Conservation (phyloP, 805 yeast species). For the Candida anglica region DNA sequence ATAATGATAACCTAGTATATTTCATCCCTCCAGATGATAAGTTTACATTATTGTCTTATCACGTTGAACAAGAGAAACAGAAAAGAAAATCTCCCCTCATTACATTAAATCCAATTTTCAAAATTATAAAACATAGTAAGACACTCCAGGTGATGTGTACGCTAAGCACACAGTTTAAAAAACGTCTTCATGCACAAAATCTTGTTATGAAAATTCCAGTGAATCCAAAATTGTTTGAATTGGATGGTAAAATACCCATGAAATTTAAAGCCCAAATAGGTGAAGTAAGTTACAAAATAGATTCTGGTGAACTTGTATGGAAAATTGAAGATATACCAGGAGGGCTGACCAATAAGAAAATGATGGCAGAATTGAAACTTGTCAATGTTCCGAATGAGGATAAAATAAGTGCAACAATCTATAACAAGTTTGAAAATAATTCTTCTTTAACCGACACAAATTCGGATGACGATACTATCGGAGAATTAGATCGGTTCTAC, state of each 20-base stretch:
- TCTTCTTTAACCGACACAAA: neutral
- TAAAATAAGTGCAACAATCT: neutral
- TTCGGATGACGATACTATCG: conserved; percentile 25
- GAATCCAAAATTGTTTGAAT: conserved; percentile 28
- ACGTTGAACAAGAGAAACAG: conserved; percentile 40
- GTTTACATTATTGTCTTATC: conserved; percentile 33
- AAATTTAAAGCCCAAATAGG: conserved; percentile 73
- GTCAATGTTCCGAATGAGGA: neutral
- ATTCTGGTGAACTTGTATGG: conserved; percentile 71
- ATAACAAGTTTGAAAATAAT: neutral
- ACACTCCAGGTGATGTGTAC: conserved; percentile 33
- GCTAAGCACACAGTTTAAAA: conserved; percentile 30
- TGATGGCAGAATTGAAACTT: conserved; percentile 52
- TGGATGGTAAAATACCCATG: conserved; percentile 32
- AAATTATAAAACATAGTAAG: conserved; percentile 14
- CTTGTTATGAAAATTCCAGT: conserved; percentile 30
- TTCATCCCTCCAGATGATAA: conserved; percentile 81
- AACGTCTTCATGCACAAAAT: conserved; percentile 28
- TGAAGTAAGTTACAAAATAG: conserved; percentile 65
- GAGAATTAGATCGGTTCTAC: conserved; percentile 25
- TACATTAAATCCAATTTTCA: conserved; percentile 36
- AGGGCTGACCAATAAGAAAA: conserved; percentile 38
- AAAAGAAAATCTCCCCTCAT: conserved; percentile 37
- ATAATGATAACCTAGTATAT: conserved; percentile 60
- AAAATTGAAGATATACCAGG: conserved; percentile 65